Evolutionary conservation across 208 protist species (phyloP).

Genomic region (Zelonia costaricensis): DNA sequence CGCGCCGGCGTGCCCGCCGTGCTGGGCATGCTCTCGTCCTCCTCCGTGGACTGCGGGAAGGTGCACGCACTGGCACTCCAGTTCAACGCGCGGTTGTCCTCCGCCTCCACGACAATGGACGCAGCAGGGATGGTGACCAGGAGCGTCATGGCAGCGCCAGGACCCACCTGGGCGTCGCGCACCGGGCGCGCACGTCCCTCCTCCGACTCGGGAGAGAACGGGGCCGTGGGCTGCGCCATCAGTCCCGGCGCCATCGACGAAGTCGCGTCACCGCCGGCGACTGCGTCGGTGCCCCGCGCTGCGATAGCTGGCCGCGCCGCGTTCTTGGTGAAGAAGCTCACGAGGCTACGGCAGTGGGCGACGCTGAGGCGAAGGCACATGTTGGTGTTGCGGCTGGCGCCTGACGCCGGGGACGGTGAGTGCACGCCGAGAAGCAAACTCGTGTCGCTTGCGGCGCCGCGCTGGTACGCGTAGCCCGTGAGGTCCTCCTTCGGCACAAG

Average conservation of each 20-base stretch:
- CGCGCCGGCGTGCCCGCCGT: not conserved
- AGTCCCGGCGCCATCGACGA: too few species aligned
- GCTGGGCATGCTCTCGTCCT: not conserved
- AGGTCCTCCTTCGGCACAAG: conserved; percentile 24
- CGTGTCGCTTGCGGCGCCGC: conserved; percentile 1
- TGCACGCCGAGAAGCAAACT: conserved; percentile 17
- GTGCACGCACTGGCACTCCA: not conserved
- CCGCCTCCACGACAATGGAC: not conserved
- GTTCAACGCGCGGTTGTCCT: not conserved
- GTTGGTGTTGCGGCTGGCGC: not conserved
- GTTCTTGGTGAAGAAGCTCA: conserved; percentile 10
- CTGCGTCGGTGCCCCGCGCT: too few species aligned
- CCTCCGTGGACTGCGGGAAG: not conserved
- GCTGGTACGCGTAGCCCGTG: conserved; percentile 17
- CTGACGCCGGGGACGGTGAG: not conserved
- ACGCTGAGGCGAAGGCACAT: conserved; percentile 3
- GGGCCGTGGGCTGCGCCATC: too few species aligned
- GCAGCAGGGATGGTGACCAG: conserved; percentile 1
- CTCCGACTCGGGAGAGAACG: too few species aligned
- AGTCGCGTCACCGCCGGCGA: too few species aligned
- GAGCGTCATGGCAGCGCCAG: conserved; percentile 4
- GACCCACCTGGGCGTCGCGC: too few species aligned
- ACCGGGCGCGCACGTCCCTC: too few species aligned
- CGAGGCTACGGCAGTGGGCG: conserved; percentile 10
- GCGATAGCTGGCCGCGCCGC: conserved; percentile 8